A percentile compares a stretch with the other conserved stretches of the same genome.
Conservation (phyloP, 306 rosid genomes). For the Quercus variabilis region DNA sequence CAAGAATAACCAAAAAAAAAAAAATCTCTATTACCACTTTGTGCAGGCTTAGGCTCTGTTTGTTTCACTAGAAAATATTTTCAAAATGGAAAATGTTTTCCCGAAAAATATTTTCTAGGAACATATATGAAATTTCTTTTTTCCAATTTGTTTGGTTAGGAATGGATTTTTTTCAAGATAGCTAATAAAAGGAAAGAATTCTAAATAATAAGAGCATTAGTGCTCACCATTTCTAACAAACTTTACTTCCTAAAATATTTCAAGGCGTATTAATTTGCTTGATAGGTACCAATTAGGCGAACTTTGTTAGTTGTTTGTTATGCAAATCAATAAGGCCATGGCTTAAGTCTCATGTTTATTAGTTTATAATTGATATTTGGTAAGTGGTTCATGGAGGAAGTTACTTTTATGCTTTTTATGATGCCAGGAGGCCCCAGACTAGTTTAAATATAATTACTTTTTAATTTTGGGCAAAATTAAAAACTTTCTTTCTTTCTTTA, state of each 20-base stretch:
- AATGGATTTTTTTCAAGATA: neutral
- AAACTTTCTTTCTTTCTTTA: neutral
- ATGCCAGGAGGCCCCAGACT: neutral
- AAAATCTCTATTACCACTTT: neutral
- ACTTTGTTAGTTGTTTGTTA: neutral
- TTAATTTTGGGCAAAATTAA: neutral
- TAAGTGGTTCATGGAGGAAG: neutral
- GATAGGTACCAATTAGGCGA: neutral
- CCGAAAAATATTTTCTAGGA: neutral
- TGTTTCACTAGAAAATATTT: neutral
- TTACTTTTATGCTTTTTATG: neutral
- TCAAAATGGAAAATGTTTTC: neutral
- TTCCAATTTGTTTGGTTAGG: neutral
- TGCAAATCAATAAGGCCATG: neutral
- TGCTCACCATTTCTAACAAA: neutral
- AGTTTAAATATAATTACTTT: neutral
- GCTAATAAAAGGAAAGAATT: neutral
- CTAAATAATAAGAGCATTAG: neutral
- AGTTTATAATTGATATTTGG: neutral
- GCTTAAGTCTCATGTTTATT: neutral
- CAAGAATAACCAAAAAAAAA: neutral
- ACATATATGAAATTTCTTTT: neutral
- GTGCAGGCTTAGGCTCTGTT: neutral
- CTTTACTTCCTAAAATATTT: neutral
- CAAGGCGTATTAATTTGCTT: neutral